Percentiles rank a stretch among this genome's conserved stretches.
Conservation (phyloP, 2,329 filamentous ascomycete species). For the Fusarium tjaetaba region DNA sequence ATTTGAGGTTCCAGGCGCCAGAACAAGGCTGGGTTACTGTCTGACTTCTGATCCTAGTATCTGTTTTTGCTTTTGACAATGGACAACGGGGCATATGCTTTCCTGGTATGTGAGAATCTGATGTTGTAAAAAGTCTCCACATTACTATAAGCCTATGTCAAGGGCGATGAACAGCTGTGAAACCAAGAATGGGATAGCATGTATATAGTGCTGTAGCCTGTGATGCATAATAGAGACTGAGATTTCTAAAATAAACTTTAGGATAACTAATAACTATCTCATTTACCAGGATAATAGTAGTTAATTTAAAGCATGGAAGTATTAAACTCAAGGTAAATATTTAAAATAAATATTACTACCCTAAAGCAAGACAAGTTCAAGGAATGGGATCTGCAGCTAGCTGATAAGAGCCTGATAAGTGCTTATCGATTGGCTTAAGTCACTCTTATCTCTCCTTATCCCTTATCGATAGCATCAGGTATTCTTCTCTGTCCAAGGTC, state of each 20-base stretch:
- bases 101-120: fast-evolving
- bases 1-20: too few relatives aligned
- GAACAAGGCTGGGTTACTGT: too few relatives aligned
- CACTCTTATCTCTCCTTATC: background rate
- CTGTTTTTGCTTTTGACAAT: too few relatives aligned
- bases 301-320: fast-evolving
- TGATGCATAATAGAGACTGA: too few relatives aligned
- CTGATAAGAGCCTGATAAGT: background rate
- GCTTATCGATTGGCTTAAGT: background rate
- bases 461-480: background rate
- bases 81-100: fast-evolving
- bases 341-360: background rate
- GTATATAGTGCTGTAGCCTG: too few relatives aligned
- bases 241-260: background rate
- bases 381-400: too few relatives aligned
- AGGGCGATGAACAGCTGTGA: too few relatives aligned
- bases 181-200: too few relatives aligned
- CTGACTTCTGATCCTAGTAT: too few relatives aligned
- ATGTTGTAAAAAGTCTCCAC: too few relatives aligned
- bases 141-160: too few relatives aligned
- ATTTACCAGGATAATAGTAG: fast-evolving
- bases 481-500: slow-evolving; percentile 23
- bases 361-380: too few relatives aligned
- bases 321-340: fast-evolving
- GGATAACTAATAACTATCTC: fast-evolving